phyloP scores from a whole-genome alignment of 345 rosid species.

The Rhizophora mangle region DNA sequence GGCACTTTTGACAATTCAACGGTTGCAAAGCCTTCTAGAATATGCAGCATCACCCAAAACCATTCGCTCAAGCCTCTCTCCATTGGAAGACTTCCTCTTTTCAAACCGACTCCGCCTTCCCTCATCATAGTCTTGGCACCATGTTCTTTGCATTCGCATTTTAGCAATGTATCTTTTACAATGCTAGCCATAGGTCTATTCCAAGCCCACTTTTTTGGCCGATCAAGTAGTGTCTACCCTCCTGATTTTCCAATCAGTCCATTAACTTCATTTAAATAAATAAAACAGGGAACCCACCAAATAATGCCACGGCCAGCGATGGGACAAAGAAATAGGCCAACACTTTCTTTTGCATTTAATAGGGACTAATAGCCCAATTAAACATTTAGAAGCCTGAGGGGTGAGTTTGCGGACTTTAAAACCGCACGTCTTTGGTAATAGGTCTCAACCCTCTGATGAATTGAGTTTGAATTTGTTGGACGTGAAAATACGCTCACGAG shows the following conservation, averaged over 20 bases:
- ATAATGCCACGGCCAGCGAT: slow-evolving; percentile 7
- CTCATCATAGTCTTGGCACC: too few species aligned
- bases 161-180: too few species aligned
- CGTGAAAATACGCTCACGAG: too few species aligned
- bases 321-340: slow-evolving; percentile 13
- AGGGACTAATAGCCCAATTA: background rate
- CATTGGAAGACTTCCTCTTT: background rate
- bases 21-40: slow-evolving; percentile 9
- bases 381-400: too few species aligned
- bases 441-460: too few species aligned
- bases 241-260: slow-evolving; percentile 12
- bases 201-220: slow-evolving; percentile 5
- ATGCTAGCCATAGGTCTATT: too few species aligned
- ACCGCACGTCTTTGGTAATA: too few species aligned
- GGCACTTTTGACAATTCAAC: slow-evolving; percentile 17
- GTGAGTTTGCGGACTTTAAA: too few species aligned
- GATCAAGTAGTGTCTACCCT: background rate
- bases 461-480: too few species aligned
- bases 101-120: slow-evolving; percentile 2
- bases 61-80: background rate
- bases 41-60: background rate
- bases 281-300: slow-evolving; percentile 2
- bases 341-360: slow-evolving; percentile 2
- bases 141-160: too few species aligned
- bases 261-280: slow-evolving; percentile 5